Base-by-base conservation (phyloP, 768 basidiomycete species). In the Auricularia auricula-judae region DNA sequence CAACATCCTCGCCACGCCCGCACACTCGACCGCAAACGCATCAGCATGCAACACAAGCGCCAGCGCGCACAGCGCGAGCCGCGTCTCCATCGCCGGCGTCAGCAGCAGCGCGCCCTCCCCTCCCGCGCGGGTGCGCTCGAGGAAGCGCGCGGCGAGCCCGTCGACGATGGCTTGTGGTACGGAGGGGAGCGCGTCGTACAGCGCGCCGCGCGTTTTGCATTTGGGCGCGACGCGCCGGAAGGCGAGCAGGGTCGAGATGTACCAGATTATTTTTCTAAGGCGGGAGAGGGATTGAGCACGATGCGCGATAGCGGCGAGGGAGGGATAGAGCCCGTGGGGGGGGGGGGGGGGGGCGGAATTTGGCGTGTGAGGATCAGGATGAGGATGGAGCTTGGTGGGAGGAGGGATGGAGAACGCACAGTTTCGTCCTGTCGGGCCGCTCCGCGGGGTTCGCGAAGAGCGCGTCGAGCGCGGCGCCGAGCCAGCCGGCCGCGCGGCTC, bases 11-110 rank as follows among this genome's bases (percentile, higher is more conserved):
- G 93, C 89, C 39, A 97, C 75, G 35, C 81, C 70, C 1, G 80
- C 76, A 0, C 86, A 80, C 67, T 97, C 87, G 0, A 86, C 82
- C 0, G 85, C 84, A 69, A 84, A 96, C 63, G 85, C 83, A 67
- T 97, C 93, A 5, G 93, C 72, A 61, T 82, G 84, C 35, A 97
- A 82, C 70, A 87, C 91, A 0, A 96, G 77, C 1, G 89, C 87
- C 66, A 96, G 88, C 71, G 94, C 81, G 70, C 92, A 84, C 1
- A 89, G 84, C 64, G 93, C 75, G 2, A 96, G 78, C 69, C 82
- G 84, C 2, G 87, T 86, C 71, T 89, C 83, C 39, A 81, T 88
- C 63, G 84, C 80, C 4, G 86, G 80, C 2, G 94, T 97, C 23
- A 81, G 72, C 64, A 80, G 79, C 0, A 75, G 74, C 69, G n/a